A percentile compares a stretch with the other conserved stretches of the same genome.
Evolutionary conservation across 2,329 filamentous ascomycete genomes (phyloP).

Genomic region (Delphinella strobiligena): DNA sequence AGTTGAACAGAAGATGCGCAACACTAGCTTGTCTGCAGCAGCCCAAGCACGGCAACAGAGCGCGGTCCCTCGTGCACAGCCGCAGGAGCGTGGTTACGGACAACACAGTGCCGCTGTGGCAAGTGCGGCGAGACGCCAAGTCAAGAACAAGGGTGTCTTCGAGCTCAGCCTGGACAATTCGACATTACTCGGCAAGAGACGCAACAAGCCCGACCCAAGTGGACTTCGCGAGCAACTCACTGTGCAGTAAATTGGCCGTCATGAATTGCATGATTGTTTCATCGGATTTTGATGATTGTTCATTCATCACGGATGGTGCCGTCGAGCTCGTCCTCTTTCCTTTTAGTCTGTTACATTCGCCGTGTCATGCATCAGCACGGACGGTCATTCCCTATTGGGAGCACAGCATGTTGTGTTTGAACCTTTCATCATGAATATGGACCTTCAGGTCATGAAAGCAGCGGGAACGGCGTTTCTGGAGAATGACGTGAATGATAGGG

Average conservation of each 20-base stretch:
- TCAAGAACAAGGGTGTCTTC: constrained; percentile 70
- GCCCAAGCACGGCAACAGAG: constrained; percentile 47
- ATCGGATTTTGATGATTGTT: too few species aligned
- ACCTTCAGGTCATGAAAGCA: too few species aligned
- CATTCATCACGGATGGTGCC: too few species aligned
- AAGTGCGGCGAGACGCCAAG: constrained; percentile 70
- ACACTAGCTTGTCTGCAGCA: constrained; percentile 61
- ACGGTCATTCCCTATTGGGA: too few species aligned
- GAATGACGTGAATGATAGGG: too few species aligned
- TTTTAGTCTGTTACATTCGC: too few species aligned
- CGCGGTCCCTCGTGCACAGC: constrained; percentile 36
- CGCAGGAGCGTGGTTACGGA: constrained; percentile 58
- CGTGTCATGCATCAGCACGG: too few species aligned
- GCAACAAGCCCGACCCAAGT: constrained; percentile 36
- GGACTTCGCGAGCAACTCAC: constrained; percentile 31
- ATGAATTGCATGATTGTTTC: too few species aligned
- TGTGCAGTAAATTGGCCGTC: constrained; percentile 15
- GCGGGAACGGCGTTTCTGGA: too few species aligned
- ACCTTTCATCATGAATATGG: too few species aligned
- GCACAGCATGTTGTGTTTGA: too few species aligned
- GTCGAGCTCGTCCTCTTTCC: too few species aligned
- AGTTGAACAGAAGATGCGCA: constrained; percentile 78
- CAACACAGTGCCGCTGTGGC: constrained; percentile 80
- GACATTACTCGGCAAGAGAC: constrained; percentile 67
- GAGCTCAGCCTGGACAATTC: constrained; percentile 87